A percentile compares a stretch with the other conserved stretches of the same genome.
phyloP scores from a whole-genome alignment of 495 filamentous ascomycete genomes.

The Rhizodiscina lignyota region DNA sequence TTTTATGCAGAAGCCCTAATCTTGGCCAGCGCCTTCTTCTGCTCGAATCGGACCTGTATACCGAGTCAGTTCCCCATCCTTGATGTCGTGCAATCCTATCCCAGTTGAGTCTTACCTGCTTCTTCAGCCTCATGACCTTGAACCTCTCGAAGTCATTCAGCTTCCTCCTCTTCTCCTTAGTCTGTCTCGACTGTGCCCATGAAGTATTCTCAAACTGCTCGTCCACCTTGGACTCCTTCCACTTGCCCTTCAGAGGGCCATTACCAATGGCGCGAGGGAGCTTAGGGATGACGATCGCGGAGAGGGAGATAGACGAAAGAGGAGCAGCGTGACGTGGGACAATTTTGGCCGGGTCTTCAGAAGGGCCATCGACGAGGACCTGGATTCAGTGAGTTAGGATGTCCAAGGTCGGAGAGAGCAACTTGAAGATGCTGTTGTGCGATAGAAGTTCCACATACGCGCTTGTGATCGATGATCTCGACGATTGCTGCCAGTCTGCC shows the following conservation, averaged over 20 bases:
- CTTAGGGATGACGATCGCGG: slow-evolving; percentile 74
- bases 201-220: slow-evolving; percentile 73
- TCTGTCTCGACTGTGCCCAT: slow-evolving; percentile 79
- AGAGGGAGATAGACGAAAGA: slow-evolving; percentile 71
- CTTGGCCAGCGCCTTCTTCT: slow-evolving; percentile 82
- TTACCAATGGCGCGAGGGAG: slow-evolving; percentile 76
- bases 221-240: slow-evolving; percentile 79
- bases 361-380: slow-evolving; percentile 91
- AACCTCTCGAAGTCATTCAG: slow-evolving; percentile 98
- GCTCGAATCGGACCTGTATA: slow-evolving; percentile 67
- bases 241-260: slow-evolving; percentile 62
- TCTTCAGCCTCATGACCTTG: slow-evolving; percentile 95
- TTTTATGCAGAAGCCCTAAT: slow-evolving; percentile 41
- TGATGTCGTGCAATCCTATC: slow-evolving; percentile 1
- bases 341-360: slow-evolving; percentile 46
- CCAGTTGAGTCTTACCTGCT: slow-evolving; percentile 51
- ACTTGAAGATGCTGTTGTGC: too few species aligned
- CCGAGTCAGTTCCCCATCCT: slow-evolving; percentile 8
- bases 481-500: slow-evolving; percentile 86
- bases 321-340: slow-evolving; percentile 71
- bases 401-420: too few species aligned
- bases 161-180: slow-evolving; percentile 67
- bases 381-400: too few species aligned
- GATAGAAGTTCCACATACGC: slow-evolving; percentile 49
- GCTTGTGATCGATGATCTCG: slow-evolving; percentile 99